Percentiles rank a stretch among this genome's conserved stretches.
Conservation (phyloP, 2,329 filamentous ascomycete species). For the Paraphaeosphaeria minitans region DNA sequence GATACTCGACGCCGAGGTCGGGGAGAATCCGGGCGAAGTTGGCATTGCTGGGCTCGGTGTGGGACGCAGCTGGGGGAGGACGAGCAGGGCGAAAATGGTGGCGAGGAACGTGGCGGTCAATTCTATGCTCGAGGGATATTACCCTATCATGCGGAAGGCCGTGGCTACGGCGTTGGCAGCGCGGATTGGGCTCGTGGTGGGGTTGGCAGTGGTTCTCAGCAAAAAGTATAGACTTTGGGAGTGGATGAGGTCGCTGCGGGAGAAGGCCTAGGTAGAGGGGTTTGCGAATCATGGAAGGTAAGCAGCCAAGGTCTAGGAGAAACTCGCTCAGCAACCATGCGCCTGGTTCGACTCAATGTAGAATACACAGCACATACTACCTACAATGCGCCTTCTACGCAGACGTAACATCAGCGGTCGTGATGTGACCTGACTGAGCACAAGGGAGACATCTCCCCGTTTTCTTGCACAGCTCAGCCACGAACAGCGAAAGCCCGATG, state of each 20-base stretch:
- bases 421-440: neutral
- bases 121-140: conserved; percentile 59
- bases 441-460: no score
- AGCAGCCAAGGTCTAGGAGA: no score
- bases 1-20: conserved; percentile 21
- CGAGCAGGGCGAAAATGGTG: conserved; percentile 45
- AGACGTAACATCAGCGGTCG: neutral
- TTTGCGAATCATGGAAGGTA: neutral
- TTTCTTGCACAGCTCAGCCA: conserved; percentile 47
- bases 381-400: neutral
- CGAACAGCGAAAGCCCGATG: conserved; percentile 72
- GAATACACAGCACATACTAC: neutral
- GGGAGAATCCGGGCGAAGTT: conserved; percentile 48
- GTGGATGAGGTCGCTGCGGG: neutral
- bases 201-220: conserved; percentile 29
- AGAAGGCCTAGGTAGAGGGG: neutral
- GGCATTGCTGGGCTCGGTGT: conserved; percentile 54
- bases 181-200: conserved; percentile 35
- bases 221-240: conserved; percentile 19
- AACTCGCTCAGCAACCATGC: neutral
- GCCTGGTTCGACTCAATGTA: neutral
- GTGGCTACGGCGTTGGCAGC: conserved; percentile 52
- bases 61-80: conserved; percentile 46
- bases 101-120: conserved; percentile 50
- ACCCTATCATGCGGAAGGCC: conserved; percentile 55